phyloP scores from a whole-genome alignment of 208 protist species.

The Borovskyia barvae region DNA sequence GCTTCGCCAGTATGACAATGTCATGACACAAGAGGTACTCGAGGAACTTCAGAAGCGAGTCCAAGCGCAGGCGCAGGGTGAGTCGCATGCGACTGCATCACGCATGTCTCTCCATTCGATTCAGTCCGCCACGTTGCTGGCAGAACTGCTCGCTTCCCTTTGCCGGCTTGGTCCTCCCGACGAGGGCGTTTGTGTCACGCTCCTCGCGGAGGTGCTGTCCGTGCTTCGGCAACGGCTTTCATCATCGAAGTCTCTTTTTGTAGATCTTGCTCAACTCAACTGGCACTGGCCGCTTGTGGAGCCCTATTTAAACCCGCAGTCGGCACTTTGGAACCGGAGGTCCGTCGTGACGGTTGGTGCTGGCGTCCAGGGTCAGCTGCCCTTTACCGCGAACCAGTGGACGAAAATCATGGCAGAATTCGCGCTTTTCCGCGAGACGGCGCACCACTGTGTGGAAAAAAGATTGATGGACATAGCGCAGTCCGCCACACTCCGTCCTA shows the following conservation, averaged over 20 bases:
- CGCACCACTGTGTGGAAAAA: constrained; percentile 8
- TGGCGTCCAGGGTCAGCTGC: neutral
- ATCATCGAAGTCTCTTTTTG: constrained; percentile 31
- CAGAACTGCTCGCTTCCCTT: constrained; percentile 33
- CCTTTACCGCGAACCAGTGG: constrained; percentile 7
- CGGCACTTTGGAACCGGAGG: constrained; percentile 1
- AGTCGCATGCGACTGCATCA: neutral
- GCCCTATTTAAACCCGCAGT: constrained; percentile 9
- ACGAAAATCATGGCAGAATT: constrained; percentile 7
- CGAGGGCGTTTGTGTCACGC: constrained; percentile 8
- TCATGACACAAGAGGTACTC: constrained; percentile 29
- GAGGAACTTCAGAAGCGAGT: constrained; percentile 9
- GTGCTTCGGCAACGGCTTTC: constrained; percentile 6
- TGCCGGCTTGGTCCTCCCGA: constrained; percentile 23
- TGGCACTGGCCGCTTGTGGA: constrained; percentile 23
- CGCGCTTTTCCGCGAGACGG: constrained; percentile 1
- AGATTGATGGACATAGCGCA: constrained; percentile 43
- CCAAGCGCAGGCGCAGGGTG: neutral
- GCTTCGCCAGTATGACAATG: constrained; percentile 53
- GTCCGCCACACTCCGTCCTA: constrained; percentile 27
- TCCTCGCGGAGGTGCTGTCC: constrained; percentile 14
- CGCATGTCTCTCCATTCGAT: constrained; percentile 4
- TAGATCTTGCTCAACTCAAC: constrained; percentile 28
- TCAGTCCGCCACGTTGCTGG: constrained; percentile 33
- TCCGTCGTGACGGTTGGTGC: neutral